These are phyloP conservation scores for Lycium barbarum DNA, from an alignment of 257 asterid species.

Conservation along the genomic window DNA sequence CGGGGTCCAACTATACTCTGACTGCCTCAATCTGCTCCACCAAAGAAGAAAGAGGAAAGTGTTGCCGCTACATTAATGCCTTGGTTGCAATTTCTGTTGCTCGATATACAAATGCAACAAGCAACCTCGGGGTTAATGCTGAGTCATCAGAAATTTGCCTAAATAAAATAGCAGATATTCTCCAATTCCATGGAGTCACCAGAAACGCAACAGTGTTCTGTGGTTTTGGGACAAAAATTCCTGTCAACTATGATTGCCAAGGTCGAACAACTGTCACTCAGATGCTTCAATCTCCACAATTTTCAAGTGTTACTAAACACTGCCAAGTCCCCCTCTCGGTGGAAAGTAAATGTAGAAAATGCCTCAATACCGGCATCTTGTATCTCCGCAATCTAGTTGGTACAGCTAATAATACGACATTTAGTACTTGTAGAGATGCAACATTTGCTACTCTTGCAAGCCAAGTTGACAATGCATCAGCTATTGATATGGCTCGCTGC, in stretches of 20 bases:
- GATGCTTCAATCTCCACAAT: conserved; percentile 78
- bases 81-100: conserved; percentile 80
- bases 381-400: conserved; percentile 85
- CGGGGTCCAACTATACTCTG: conserved; percentile 71
- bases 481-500: conserved; percentile 72
- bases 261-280: conserved; percentile 75
- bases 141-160: conserved; percentile 69
- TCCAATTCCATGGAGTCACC: conserved; percentile 74
- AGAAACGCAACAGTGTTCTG: conserved; percentile 71
- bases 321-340: conserved; percentile 65
- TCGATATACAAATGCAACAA: conserved; percentile 71
- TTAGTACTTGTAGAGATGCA: conserved; percentile 96
- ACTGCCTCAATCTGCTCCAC: conserved; percentile 82
- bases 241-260: conserved; percentile 78
- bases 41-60: conserved; percentile 66
- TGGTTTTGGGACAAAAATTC: conserved; percentile 88
- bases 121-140: conserved; percentile 67
- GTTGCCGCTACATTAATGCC: conserved; percentile 93
- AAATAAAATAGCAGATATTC: conserved; percentile 58
- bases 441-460: conserved; percentile 84
- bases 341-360: conserved; percentile 67
- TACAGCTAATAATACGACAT: conserved; percentile 69
- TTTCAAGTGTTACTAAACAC: conserved; percentile 56
- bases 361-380: conserved; percentile 76
- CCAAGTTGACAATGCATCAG: conserved; percentile 67